A percentile compares a stretch with the other conserved stretches of the same genome.
These are phyloP conservation scores for Colletotrichum euphorbiae DNA, from an alignment of 2,329 filamentous ascomycete species.

Conservation along the genomic window DNA sequence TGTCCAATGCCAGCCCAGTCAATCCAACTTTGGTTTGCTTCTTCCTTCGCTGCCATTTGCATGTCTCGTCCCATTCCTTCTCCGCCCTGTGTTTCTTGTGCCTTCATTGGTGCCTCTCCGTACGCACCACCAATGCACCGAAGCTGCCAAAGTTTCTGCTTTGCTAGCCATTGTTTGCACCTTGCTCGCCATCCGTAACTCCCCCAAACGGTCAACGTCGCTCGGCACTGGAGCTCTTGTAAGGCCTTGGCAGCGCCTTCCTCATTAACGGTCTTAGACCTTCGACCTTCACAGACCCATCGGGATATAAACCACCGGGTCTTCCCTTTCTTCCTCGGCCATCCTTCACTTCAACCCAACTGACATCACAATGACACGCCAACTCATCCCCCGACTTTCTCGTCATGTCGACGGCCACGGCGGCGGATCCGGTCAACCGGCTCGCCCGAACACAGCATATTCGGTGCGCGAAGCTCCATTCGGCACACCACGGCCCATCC, in stretches of 20 bases:
- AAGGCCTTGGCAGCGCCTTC: conserved; percentile 20
- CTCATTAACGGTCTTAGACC: neutral
- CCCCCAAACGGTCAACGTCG: conserved; percentile 6
- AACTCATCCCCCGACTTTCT: conserved; percentile 36
- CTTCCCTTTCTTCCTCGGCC: neutral
- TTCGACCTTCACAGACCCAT: neutral
- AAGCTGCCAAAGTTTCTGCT: conserved; percentile 13
- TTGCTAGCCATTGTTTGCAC: neutral
- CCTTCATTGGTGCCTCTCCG: conserved; percentile 26
- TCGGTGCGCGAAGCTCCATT: conserved; percentile 36
- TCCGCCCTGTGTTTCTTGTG: neutral
- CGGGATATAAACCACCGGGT: conserved; percentile 33
- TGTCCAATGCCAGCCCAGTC: conserved; percentile 8
- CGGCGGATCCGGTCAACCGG: conserved; percentile 27
- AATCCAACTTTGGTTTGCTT: conserved; percentile 20
- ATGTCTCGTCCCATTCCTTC: conserved; percentile 20
- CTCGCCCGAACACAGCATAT: conserved; percentile 24
- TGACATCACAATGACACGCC: conserved; percentile 36
- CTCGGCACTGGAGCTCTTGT: conserved; percentile 9
- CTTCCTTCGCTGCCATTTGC: neutral
- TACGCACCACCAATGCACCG: neutral
- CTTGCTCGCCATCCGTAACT: conserved; percentile 18
- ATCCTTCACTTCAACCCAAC: neutral
- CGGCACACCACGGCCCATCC: conserved; percentile 31
- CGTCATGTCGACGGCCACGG: conserved; percentile 37